These are phyloP conservation scores for Skeletonema grethae DNA, from an alignment of 108 stramenopile species.

Conservation along the genomic window DNA sequence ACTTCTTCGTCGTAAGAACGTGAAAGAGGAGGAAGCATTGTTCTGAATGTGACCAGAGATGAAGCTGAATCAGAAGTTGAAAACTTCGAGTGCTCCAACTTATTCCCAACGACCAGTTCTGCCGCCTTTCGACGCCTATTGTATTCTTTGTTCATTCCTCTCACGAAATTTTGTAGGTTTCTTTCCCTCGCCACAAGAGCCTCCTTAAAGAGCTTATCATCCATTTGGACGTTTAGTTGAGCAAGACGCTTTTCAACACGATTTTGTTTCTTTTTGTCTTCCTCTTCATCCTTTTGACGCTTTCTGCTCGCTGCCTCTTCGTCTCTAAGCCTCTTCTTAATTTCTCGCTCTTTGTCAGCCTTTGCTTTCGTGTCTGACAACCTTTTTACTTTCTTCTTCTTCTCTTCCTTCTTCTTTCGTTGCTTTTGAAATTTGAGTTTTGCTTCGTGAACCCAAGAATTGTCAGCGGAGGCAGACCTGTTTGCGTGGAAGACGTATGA, in stretches of 20 bases:
- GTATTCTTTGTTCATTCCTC: conserved; percentile 70
- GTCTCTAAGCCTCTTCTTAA: conserved; percentile 63
- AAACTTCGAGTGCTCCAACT: conserved; percentile 25
- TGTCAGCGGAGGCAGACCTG: conserved; percentile 51
- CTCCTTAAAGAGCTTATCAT: conserved; percentile 81
- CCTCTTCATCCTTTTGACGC: conserved; percentile 69
- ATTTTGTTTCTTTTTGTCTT: conserved; percentile 72
- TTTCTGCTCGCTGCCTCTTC: conserved; percentile 68
- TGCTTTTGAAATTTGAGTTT: conserved; percentile 53
- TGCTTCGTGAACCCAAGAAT: conserved; percentile 66
- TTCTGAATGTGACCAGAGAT: conserved; percentile 16
- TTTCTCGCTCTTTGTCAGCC: conserved; percentile 45
- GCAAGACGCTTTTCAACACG: conserved; percentile 74
- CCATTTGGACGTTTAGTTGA: conserved; percentile 69
- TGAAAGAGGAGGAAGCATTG: conserved; percentile 61
- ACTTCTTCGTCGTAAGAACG: conserved; percentile 75
- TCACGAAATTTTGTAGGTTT: conserved; percentile 62
- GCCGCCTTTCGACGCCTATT: conserved; percentile 67
- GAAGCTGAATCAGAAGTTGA: conserved; percentile 19
- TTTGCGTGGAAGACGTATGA: conserved; percentile 64
- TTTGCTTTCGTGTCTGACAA: conserved; percentile 36
- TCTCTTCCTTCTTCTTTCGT: conserved; percentile 46
- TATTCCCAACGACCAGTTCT: conserved; percentile 62
- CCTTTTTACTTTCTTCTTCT: conserved; percentile 17
- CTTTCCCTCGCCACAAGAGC: conserved; percentile 72